Base-by-base conservation (phyloP, 345 rosid species). In the Rhodamnia argentea region DNA sequence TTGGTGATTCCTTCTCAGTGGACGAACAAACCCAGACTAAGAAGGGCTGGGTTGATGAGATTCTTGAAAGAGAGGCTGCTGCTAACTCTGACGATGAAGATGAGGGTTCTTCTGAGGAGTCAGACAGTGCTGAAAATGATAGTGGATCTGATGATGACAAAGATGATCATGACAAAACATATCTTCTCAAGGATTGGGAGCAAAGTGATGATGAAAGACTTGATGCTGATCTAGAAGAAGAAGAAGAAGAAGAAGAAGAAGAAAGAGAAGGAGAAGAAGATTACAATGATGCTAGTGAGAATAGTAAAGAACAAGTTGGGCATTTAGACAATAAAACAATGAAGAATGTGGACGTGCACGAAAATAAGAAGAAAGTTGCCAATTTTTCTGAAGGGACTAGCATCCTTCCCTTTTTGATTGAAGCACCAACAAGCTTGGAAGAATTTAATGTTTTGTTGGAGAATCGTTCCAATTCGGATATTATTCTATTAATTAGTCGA, bases 11-110 rank as follows among this genome's bases (percentile, higher is more conserved):
- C 40, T 97, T 97, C 85, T 88, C 95, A 27, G 85, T 91, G 84
- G 95, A 92, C 70, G 96, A 93, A 70, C 93, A 96, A 84, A 85
- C 89, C 70, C 88, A 89, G 44, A 54, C 87, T 82, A 91, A 75
- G 90, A 94, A 90, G 85, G 98, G 98, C 27, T 96, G 99, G 99
- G 90, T 95, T 89, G 96, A 95, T 92, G 95, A 96, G 91, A 91
- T 94, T 90, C 96, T 95, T 92, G 96, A 87, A 89, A 92, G 92
- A 86, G 87, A 90, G 90, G 93, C 91, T 85, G 88, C 42, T 37
- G 93, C 92, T 26, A 87, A 91, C 85, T 91, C 94, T 55, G 95
- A 89, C 53, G 86, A 90, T 90, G 96, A 90, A 82, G 93, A 91
- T 86, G 93, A 87, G 87, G 90, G 88, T 91, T 90, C 91, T 85